Base-by-base conservation (phyloP, 2,329 filamentous ascomycete genomes). In the Aspergillus brunneoviolaceus region DNA sequence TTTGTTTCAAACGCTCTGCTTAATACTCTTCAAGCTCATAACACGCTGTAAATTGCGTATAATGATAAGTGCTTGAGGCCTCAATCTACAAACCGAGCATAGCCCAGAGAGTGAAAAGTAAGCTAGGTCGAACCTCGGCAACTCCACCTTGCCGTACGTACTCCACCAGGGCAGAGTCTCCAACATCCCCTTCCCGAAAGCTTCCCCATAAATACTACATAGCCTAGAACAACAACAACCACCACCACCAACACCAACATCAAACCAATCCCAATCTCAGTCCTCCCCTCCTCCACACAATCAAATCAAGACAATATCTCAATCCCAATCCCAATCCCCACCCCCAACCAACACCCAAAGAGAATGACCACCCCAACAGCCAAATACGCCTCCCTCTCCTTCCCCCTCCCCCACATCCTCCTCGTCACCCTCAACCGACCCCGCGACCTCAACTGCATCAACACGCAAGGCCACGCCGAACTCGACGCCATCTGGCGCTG, bases 391-490 rank as follows among this genome's bases (percentile, higher is more conserved):
- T 64, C 67, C 51, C 70, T 80, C 62, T 67, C 71, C 54, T 78
- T 80, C 73, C 82, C 82, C 65, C 65, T 74, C 60, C 70, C 76
- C 47, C 72, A 77, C 64, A 70, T 82, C 72, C 71, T 82, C 60
- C 74, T 84, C 58, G 76, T 84, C 60, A 79, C 80, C 50, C 74
- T 81, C 60, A 77, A 77, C 62, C 75, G 79, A 11, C 74, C 76
- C 10, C 69, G 72, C 49, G 70, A 74, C 14, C 74, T 80, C 58
- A 81, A 81, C 69, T 78, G 77, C 65, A 80, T 81, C 66, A 76
- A 75, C 59, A 66, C 67, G n/a, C 64, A 70, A 3, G 77, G 77
- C 49, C 72, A 81, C 65, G 69, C 69, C 57, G 77, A 81, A 47
- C 70, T 80, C 5, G 73, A 80, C 54, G 69, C 66, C 0, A 66